Percentiles rank a stretch among this genome's conserved stretches.
phyloP scores from a whole-genome alignment of 108 stramenopile genomes.

The Chaetoceros muelleri region DNA sequence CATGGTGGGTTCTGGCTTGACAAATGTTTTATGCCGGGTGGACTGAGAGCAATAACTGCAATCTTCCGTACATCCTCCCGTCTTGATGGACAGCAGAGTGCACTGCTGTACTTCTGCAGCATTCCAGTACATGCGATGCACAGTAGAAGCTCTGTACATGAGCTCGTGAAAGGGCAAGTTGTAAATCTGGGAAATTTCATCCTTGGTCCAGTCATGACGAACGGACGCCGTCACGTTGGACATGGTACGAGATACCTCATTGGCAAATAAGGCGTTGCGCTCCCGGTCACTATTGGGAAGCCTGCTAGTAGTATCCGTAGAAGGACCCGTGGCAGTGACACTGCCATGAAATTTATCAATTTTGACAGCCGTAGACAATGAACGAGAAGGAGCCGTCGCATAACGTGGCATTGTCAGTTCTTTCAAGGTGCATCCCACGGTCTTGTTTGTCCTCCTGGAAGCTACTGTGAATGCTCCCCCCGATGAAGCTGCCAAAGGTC shows the following conservation, averaged over 20 bases:
- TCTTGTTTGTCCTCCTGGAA: too few species aligned
- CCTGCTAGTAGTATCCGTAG: slow-evolving; percentile 1
- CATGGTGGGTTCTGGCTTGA: slow-evolving; percentile 97
- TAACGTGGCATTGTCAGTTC: too few species aligned
- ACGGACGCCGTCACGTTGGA: slow-evolving; percentile 58
- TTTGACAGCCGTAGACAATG: slow-evolving; percentile 1
- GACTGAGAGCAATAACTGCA: slow-evolving; percentile 95
- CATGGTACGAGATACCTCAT: slow-evolving; percentile 57
- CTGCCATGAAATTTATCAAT: too few species aligned
- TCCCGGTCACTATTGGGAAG: slow-evolving; percentile 66
- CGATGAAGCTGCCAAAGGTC: too few species aligned
- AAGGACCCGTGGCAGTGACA: slow-evolving; percentile 5
- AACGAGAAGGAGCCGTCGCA: too few species aligned
- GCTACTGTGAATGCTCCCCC: too few species aligned
- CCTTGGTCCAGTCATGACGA: slow-evolving; percentile 89
- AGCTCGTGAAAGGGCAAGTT: slow-evolving; percentile 90
- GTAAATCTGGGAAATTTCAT: slow-evolving; percentile 88
- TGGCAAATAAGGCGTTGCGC: slow-evolving; percentile 60
- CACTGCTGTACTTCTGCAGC: slow-evolving; percentile 95
- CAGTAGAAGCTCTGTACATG: slow-evolving; percentile 87
- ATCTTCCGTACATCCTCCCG: slow-evolving; percentile 97
- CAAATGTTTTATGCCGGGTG: slow-evolving; percentile 92
- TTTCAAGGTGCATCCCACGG: too few species aligned
- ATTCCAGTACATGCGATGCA: slow-evolving; percentile 97
- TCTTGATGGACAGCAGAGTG: slow-evolving; percentile 94